Percentiles rank a stretch among this genome's conserved stretches.
Evolutionary conservation across 495 filamentous ascomycete genomes (phyloP).

Genomic region (Penicillium lividum): DNA sequence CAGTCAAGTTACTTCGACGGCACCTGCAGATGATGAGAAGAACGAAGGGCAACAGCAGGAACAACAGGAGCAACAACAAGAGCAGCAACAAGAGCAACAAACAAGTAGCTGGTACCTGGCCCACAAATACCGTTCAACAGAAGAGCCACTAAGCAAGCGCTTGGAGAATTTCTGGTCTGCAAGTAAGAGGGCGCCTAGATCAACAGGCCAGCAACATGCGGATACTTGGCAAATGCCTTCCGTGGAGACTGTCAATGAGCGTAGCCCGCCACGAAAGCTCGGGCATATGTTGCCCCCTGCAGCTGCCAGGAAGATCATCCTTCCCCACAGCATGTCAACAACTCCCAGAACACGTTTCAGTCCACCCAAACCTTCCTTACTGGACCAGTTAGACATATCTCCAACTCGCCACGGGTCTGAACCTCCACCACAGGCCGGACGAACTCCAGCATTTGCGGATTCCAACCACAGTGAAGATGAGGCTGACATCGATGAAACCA

Average conservation of each 20-base stretch:
- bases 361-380: constrained; percentile 45
- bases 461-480: constrained; percentile 23
- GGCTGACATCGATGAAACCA: constrained; percentile 27
- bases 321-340: constrained; percentile 40
- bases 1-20: constrained; percentile 37
- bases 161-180: constrained; percentile 46
- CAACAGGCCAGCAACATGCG: constrained; percentile 18
- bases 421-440: constrained; percentile 30
- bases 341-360: constrained; percentile 49
- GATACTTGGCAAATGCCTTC: constrained; percentile 23
- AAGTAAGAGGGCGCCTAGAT: constrained; percentile 30
- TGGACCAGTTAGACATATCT: constrained; percentile 44
- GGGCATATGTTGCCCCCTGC: constrained; percentile 35
- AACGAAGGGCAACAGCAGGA: constrained; percentile 18
- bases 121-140: constrained; percentile 29
- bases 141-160: constrained; percentile 45
- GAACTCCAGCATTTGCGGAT: constrained; percentile 19
- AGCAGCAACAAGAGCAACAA: constrained; percentile 14
- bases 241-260: constrained; percentile 19
- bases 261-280: constrained; percentile 25
- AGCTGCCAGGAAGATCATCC: constrained; percentile 36
- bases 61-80: constrained; percentile 20
- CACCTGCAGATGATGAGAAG: constrained; percentile 38
- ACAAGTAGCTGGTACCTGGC: constrained; percentile 31
- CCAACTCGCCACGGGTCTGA: constrained; percentile 41